Evolutionary conservation across 2,329 filamentous ascomycete species (phyloP).

Genomic region (Colletotrichum chrysophilum): DNA sequence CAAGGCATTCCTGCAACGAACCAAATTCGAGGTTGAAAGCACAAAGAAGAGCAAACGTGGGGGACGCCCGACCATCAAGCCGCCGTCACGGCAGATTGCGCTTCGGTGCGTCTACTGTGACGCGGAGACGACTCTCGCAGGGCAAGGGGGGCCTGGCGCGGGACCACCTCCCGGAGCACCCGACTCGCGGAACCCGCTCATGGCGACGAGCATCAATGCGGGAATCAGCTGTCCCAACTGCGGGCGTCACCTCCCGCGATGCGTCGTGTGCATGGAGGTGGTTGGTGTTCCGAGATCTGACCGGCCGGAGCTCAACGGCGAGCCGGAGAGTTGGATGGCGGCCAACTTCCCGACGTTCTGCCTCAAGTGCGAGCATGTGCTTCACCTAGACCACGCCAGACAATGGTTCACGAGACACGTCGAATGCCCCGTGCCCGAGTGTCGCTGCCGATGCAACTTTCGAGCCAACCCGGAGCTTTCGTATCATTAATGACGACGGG

Average conservation of each 20-base stretch:
- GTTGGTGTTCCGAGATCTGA: conserved; percentile 69
- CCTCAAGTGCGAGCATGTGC: conserved; percentile 69
- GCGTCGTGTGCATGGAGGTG: conserved; percentile 71
- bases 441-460: conserved; percentile 68
- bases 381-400: conserved; percentile 70
- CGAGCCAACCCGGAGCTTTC: conserved; percentile 64
- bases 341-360: conserved; percentile 73
- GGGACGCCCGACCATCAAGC: conserved; percentile 66
- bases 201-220: conserved; percentile 60
- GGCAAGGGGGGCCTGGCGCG: conserved; percentile 15
- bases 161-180: conserved; percentile 12
- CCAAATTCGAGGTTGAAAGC: conserved; percentile 80
- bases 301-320: conserved; percentile 55
- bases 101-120: conserved; percentile 82
- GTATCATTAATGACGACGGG: conserved; percentile 42
- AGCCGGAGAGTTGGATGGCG: conserved; percentile 50
- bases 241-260: conserved; percentile 69
- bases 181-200: conserved; percentile 59
- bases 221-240: conserved; percentile 72
- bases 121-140: conserved; percentile 51
- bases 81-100: conserved; percentile 72
- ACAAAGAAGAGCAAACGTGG: conserved; percentile 71
- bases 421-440: conserved; percentile 73
- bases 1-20: conserved; percentile 75
- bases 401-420: conserved; percentile 70